Base-by-base conservation (phyloP, 2,329 filamentous ascomycete genomes). In the Pseudocercospora fuligena region DNA sequence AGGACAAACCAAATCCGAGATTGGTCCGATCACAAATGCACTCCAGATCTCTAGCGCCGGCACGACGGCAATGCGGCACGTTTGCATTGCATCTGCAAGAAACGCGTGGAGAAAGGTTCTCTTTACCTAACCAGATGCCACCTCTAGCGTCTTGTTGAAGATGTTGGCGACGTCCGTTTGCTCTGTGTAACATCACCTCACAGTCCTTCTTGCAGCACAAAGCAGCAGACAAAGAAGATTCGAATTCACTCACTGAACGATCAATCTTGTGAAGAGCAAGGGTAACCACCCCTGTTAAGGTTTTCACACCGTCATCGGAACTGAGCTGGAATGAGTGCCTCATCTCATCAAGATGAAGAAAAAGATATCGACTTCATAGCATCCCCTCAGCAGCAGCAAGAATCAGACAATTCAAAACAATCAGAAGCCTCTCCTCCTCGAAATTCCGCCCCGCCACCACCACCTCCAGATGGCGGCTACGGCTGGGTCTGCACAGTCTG, bases 401-500 rank as follows among this genome's bases (percentile, higher is more conserved):
- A 21, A 8, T 21, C 21, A 56, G 58, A 66, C 12, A 31, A 29
- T 19, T 51, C 43, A 60, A 60, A 60, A n/a, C 58, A 56, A 53
- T 5, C 40, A 16, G 31, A 58, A 49, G 33, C 47, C 31, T 33
- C 25, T 6, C 31, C 53, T 21, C 63, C 16, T 43, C 40, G 57
- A 29, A 54, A 27, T 27, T 3, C 54, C 2, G 31, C n/a, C n/a
- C n/a, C n/a, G 36, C 56, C 60, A 8, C 54, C 66, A 27, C 66
- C 68, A 29, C 66, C 69, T 11, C 68, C 68, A 79, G 88, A 77
- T 73, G 88, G 88, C 49, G 88, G 88, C 14, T 90, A 89, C 69
- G 85, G 85, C 51, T 87, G 85, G 85, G 81, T 87, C 6, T 85
- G 83, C 70, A 84, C 85, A 19, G 79, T 74, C 27, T 81, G 79